Base-by-base conservation (phyloP, 2,329 filamentous ascomycete genomes). In the Paramyrothecium sp. region DNA sequence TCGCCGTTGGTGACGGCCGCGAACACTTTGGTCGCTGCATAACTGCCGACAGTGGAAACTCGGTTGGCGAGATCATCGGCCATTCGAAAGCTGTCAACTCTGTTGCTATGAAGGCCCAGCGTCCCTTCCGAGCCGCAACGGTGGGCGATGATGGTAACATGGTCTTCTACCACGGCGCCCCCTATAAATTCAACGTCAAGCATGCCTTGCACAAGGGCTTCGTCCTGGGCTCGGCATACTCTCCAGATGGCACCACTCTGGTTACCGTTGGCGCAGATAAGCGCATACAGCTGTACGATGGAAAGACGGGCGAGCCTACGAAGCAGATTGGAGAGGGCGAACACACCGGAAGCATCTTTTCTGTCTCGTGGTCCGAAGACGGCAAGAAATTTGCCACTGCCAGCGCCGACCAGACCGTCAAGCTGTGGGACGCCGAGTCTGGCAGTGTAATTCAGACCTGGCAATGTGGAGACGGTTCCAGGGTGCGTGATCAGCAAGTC, bases 141-240 rank as follows among this genome's bases (percentile, higher is more conserved):
- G 95, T 90, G 16, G 91, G 90, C 55, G 94, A 98, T 69, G 95
- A 98, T 73, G 90, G 87, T 69, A 90, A 87, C 70, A 80, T 97
- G 73, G 92, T 94, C 67, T 98, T 98, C 74, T 89, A 96, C 71
- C 91, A 97, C 69, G 94, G 95, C 7, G 90, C 90, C 1, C 95
- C 95, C 0, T 99, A 97, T 82, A 97, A 97, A 73, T 98, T 97
- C 80, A 91, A 92, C 70, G 88, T 83, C n/a, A 94, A 92, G 73
- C 81, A 89, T 51, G 81, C 88, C 60, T 82, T 91, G 68, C 95
- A 99, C 74, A 90, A 88, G 68, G 92, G 93, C 60, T 98, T 96
- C 71, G 87, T 98, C 19, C 90, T 94, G 67, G 92, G 90, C 26
- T 86, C 92, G 4, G 90, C 88, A 2, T 99, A 97, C 73, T 94